Evolutionary conservation across 2,329 filamentous ascomycete genomes (phyloP).

Genomic region (Cladophialophora chaetospira): DNA sequence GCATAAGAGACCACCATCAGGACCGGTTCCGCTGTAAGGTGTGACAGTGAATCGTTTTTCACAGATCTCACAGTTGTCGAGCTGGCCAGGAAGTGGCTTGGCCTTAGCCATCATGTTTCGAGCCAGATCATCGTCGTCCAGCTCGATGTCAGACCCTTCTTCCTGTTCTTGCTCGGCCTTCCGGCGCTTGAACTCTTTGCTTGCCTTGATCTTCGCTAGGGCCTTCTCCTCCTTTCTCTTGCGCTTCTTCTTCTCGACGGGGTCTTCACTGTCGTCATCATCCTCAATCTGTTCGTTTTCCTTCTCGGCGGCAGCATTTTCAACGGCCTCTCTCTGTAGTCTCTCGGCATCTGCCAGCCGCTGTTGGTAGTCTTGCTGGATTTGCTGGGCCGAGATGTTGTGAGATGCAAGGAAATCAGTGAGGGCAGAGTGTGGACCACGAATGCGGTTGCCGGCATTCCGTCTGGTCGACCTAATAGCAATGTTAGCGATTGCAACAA

Average conservation of each 20-base stretch:
- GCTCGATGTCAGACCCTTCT: conserved; percentile 39
- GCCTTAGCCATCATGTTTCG: conserved; percentile 58
- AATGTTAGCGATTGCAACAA: neutral
- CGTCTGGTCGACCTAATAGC: conserved; percentile 2
- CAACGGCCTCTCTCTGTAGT: conserved; percentile 36
- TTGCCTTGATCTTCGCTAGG: conserved; percentile 50
- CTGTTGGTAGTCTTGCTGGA: conserved; percentile 60
- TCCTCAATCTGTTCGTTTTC: conserved; percentile 40
- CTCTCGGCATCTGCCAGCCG: conserved; percentile 54
- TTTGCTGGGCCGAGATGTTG: conserved; percentile 67
- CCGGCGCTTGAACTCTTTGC: conserved; percentile 53
- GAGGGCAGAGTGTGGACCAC: conserved; percentile 65
- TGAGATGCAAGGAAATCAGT: conserved; percentile 70
- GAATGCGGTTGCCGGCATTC: conserved; percentile 48
- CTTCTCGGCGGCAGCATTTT: conserved; percentile 41
- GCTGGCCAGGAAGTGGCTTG: conserved; percentile 72
- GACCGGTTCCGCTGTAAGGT: conserved; percentile 78
- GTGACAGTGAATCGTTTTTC: conserved; percentile 90
- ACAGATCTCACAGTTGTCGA: conserved; percentile 85
- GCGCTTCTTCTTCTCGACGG: conserved; percentile 55
- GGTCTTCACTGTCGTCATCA: conserved; percentile 39
- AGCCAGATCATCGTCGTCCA: conserved; percentile 45
- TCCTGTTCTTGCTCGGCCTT: conserved; percentile 47
- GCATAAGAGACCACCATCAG: conserved; percentile 84
- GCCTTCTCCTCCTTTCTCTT: conserved; percentile 56